A percentile compares a stretch with the other conserved stretches of the same genome.
Conservation (phyloP, 768 basidiomycete genomes). For the Neoboletus brunneissimus region DNA sequence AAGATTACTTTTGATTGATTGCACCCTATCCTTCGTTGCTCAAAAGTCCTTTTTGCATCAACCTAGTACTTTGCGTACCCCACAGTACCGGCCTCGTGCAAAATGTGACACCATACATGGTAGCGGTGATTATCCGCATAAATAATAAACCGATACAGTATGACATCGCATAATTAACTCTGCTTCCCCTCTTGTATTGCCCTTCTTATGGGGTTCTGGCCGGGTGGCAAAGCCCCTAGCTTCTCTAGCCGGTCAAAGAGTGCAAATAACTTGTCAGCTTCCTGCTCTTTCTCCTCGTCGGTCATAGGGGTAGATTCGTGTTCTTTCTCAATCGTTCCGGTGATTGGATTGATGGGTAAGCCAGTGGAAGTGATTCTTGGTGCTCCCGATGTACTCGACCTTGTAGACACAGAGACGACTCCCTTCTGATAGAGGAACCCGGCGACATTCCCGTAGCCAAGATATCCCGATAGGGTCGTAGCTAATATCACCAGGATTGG, state of each 20-base stretch:
- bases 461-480: slow-evolving; percentile 64
- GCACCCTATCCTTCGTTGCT: neutral
- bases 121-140: neutral
- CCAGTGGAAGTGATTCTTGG: slow-evolving; percentile 36
- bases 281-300: slow-evolving; percentile 91
- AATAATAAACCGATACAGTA: neutral
- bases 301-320: slow-evolving; percentile 64
- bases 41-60: neutral
- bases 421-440: slow-evolving; percentile 94
- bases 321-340: slow-evolving; percentile 58
- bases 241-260: slow-evolving; percentile 87
- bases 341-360: slow-evolving; percentile 76
- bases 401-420: slow-evolving; percentile 58
- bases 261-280: slow-evolving; percentile 89
- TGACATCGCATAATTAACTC: slow-evolving; percentile 1
- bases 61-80: neutral
- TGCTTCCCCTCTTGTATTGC: slow-evolving; percentile 45
- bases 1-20: slow-evolving; percentile 46
- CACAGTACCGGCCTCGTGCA: neutral
- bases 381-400: slow-evolving; percentile 33
- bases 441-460: slow-evolving; percentile 95
- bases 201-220: slow-evolving; percentile 70
- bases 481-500: slow-evolving; percentile 40
- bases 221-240: slow-evolving; percentile 62
- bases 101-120: neutral